Evolutionary conservation across 352 stramenopile species (phyloP).

Genomic region (Phytophthora crassamura): DNA sequence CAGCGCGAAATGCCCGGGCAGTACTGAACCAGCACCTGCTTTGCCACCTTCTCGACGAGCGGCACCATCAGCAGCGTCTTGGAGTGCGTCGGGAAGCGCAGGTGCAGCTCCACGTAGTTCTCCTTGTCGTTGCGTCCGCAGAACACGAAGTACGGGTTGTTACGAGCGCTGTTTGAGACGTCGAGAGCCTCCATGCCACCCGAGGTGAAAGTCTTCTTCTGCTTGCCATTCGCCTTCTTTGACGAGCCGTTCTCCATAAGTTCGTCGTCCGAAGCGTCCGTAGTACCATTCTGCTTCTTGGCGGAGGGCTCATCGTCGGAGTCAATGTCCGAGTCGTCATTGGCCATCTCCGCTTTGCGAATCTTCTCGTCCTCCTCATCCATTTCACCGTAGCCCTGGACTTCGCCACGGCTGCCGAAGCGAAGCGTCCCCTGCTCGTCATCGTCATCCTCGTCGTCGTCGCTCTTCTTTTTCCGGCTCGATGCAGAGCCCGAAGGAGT

Average conservation of each 20-base stretch:
- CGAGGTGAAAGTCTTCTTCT: slow-evolving; percentile 52
- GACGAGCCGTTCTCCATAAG: slow-evolving; percentile 40
- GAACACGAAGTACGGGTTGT: slow-evolving; percentile 90
- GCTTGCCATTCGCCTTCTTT: slow-evolving; percentile 35
- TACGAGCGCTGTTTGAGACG: slow-evolving; percentile 77
- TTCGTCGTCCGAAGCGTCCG: slow-evolving; percentile 45
- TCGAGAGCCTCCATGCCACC: slow-evolving; percentile 78
- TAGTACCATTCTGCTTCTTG: slow-evolving; percentile 43
- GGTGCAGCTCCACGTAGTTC: slow-evolving; percentile 84
- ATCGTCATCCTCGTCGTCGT: slow-evolving; percentile 86
- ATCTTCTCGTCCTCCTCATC: slow-evolving; percentile 95
- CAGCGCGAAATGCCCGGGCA: slow-evolving; percentile 90
- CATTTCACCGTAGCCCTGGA: slow-evolving; percentile 90
- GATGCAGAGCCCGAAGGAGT: slow-evolving; percentile 31
- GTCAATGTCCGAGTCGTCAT: slow-evolving; percentile 72
- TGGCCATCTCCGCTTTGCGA: slow-evolving; percentile 56
- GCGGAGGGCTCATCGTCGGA: slow-evolving; percentile 52
- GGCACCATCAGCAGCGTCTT: slow-evolving; percentile 92
- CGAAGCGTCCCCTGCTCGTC: slow-evolving; percentile 90
- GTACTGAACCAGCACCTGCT: slow-evolving; percentile 88
- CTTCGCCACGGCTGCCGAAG: slow-evolving; percentile 82
- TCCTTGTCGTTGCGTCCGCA: slow-evolving; percentile 80
- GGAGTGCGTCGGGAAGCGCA: slow-evolving; percentile 89
- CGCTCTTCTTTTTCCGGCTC: slow-evolving; percentile 56
- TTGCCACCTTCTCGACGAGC: slow-evolving; percentile 86